phyloP scores from a whole-genome alignment of 139 green algal genomes.

The Volvox africanus region DNA sequence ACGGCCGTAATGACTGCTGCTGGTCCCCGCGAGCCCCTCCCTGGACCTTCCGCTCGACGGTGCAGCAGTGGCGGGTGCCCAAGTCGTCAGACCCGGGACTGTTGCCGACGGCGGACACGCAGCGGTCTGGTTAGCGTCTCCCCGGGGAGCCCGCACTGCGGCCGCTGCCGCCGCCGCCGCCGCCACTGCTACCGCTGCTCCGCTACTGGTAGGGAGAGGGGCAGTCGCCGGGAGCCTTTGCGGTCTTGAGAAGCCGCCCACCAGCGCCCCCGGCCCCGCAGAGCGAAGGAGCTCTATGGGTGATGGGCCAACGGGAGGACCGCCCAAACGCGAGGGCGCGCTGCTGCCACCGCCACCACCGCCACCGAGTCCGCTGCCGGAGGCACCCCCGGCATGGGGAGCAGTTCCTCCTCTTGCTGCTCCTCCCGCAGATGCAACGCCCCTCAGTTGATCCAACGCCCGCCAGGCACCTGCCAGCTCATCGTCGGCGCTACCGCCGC shows the following conservation, averaged over 20 bases:
- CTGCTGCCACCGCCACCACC: neutral
- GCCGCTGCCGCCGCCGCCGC: neutral
- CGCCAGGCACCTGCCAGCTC: neutral
- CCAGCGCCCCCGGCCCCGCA: neutral
- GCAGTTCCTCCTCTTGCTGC: neutral
- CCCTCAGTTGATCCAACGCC: neutral
- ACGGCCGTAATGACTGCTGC: neutral
- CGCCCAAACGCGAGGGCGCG: neutral
- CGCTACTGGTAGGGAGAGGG: too few species aligned
- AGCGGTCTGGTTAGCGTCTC: neutral
- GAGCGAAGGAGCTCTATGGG: conserved; percentile 13
- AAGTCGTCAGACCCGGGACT: neutral
- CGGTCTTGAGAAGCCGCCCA: neutral
- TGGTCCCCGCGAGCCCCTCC: neutral
- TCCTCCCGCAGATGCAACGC: neutral
- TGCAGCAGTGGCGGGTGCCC: neutral
- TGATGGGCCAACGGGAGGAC: neutral
- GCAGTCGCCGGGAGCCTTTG: too few species aligned
- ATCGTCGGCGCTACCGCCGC: neutral
- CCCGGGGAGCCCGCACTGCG: neutral
- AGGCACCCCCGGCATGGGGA: too few species aligned
- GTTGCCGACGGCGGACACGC: neutral
- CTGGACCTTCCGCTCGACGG: neutral
- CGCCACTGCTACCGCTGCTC: neutral
- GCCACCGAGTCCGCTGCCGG: neutral